Conservation (phyloP, 2,329 filamentous ascomycete species). For the Ophiostoma populinum region DNA sequence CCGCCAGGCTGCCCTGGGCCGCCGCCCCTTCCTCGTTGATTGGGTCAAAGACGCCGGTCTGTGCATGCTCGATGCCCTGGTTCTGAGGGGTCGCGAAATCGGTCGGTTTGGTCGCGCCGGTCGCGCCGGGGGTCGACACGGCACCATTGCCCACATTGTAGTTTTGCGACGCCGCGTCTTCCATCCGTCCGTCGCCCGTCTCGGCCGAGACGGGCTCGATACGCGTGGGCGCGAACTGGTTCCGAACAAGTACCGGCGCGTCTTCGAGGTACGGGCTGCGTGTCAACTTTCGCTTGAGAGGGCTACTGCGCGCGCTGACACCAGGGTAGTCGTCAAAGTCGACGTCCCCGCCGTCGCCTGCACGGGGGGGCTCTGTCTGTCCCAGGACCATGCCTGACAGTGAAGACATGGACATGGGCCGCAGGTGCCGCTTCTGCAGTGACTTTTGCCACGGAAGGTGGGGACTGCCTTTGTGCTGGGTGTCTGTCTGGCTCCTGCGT, state of each 20-base stretch:
- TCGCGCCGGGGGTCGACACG: too few relatives aligned
- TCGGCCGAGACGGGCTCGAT: too few relatives aligned
- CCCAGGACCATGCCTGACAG: neutral
- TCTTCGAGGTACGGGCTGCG: neutral
- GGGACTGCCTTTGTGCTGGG: slow-evolving; percentile 3
- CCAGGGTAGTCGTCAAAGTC: neutral
- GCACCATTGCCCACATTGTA: too few relatives aligned
- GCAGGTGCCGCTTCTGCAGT: slow-evolving; percentile 3
- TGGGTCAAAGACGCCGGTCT: neutral
- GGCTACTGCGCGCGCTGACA: neutral
- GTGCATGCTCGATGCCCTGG: too few relatives aligned
- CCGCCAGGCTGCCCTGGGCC: neutral
- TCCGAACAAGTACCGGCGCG: slow-evolving; percentile 1
- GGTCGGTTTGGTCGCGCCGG: too few relatives aligned
- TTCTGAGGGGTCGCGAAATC: too few relatives aligned
- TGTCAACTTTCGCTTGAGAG: neutral
- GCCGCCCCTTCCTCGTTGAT: neutral
- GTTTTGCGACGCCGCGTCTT: too few relatives aligned
- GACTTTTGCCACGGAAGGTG: slow-evolving; percentile 6
- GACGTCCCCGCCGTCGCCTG: neutral
- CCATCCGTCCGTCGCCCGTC: too few relatives aligned
- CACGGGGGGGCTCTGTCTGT: neutral
- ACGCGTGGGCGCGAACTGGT: neutral
- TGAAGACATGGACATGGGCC: slow-evolving; percentile 4
- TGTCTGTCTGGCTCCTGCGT: too few relatives aligned